Conservation (phyloP, 2,329 filamentous ascomycete genomes). For the Fusarium sp. region DNA sequence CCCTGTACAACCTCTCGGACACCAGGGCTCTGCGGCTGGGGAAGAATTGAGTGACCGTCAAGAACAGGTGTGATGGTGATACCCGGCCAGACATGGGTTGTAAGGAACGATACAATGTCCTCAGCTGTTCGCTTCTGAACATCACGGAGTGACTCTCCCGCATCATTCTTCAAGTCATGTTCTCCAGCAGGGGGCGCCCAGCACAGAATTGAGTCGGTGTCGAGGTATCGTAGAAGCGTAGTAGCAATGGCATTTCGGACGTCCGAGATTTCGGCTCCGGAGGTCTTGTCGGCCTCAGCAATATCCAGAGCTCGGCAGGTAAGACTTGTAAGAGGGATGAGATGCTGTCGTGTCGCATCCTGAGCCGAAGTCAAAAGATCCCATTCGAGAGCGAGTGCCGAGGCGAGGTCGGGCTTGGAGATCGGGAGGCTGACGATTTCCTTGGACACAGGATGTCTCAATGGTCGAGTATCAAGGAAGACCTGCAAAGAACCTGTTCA, state of each 20-base stretch:
- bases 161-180: constrained; percentile 59
- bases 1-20: constrained; percentile 82
- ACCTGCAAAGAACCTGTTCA: constrained; percentile 66
- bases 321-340: constrained; percentile 91
- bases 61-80: constrained; percentile 83
- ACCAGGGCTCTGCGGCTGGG: constrained; percentile 76
- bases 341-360: constrained; percentile 86
- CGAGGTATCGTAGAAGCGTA: constrained; percentile 84
- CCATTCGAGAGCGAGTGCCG: constrained; percentile 93
- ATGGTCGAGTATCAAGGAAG: constrained; percentile 80
- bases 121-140: constrained; percentile 78
- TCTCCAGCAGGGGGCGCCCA: constrained; percentile 75
- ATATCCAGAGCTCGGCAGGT: constrained; percentile 88
- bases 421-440: constrained; percentile 77
- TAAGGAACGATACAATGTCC: constrained; percentile 79
- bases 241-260: constrained; percentile 74
- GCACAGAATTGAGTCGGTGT: constrained; percentile 93
- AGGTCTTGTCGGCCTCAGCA: constrained; percentile 69
- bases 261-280: constrained; percentile 54
- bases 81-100: constrained; percentile 83
- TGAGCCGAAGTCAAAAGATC: constrained; percentile 84
- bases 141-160: constrained; percentile 73
- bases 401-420: constrained; percentile 83
- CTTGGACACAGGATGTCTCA: constrained; percentile 82
- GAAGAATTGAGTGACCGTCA: constrained; percentile 81